Base-by-base conservation (phyloP, 495 filamentous ascomycete genomes). In the Usnea hakonensis region DNA sequence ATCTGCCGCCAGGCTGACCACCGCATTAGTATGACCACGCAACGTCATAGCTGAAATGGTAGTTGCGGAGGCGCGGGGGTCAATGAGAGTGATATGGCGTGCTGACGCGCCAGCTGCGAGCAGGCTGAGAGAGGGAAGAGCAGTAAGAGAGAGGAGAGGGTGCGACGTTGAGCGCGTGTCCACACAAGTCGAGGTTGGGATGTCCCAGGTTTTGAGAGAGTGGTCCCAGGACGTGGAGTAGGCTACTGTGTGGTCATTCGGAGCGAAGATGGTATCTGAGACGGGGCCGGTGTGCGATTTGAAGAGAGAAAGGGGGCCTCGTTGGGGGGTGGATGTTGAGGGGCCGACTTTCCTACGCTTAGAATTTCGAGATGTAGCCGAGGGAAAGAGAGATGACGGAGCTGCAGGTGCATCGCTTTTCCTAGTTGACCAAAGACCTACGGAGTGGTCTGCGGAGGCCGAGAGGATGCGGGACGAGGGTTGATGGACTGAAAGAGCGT, bases 221-320 rank as follows among this genome's bases (percentile, higher is more conserved):
- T 96, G 91, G 77, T 97, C 94, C 79, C 87, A 87, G 26, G 90
- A 91, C 3, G 82, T 80, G 0, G 90, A 91, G 79, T 98, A 97
- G 37, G 87, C 93, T 30, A 97, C 87, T 14, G 89, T 96, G 33
- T 85, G 73, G 76, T 97, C 94, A 52, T 81, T 79, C 2, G 86
- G 87, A 70, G 93, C 87, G 77, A 97, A 98, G 40, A 90, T 82
- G 23, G 85, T 87, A 37, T 83, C 85, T 1, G 87, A 86, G 16
- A 92, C 88, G 4, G 87, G 82, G 0, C 80, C 80, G 2, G 81
- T 84, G 78, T 97, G 92, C 23, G 82, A 82, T 3, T 79, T 78
- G 57, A 96, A 76, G 36, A 92, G 76, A 19, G 83, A 74, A 37
- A 98, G 76, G n/a, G 91, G 83, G 2, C 94, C 94, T 43, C 90